These are phyloP conservation scores for Cercophora samala DNA, from an alignment of 495 filamentous ascomycete species.

Conservation along the genomic window DNA sequence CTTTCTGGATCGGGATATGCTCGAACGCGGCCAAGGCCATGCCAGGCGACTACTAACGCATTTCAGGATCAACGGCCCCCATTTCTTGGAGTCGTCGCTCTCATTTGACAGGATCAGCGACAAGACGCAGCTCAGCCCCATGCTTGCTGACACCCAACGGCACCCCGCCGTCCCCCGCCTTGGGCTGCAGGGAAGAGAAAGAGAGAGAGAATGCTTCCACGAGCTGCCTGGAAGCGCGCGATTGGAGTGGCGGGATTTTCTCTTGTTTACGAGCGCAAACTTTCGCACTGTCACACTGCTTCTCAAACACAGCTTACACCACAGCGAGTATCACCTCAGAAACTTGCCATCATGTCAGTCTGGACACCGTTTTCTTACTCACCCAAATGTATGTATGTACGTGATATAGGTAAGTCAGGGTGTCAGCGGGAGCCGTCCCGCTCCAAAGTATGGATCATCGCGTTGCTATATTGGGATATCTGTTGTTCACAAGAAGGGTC, in stretches of 20 bases:
- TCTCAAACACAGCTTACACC: neutral
- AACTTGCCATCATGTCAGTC: neutral
- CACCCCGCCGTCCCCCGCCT: neutral
- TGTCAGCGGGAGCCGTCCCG: neutral
- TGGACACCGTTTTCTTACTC: neutral
- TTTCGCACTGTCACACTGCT: neutral
- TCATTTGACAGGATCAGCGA: neutral
- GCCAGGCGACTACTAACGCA: neutral
- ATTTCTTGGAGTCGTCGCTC: neutral
- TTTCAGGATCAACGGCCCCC: neutral
- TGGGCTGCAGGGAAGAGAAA: neutral
- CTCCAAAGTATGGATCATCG: neutral
- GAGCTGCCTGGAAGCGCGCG: neutral
- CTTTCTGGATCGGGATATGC: neutral
- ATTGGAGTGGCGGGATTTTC: neutral
- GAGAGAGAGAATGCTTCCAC: neutral
- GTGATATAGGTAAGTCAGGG: neutral
- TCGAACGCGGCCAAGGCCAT: neutral
- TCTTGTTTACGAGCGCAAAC: neutral
- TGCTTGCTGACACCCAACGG: neutral
- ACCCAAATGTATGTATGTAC: neutral
- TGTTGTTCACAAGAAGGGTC: neutral
- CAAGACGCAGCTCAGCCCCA: slow-evolving; percentile 2
- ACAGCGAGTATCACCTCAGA: neutral
- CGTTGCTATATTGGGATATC: neutral